A percentile compares a stretch with the other conserved stretches of the same genome.
These are phyloP conservation scores for Bromus sterilis DNA, from an alignment of 176 grass and related monocot genomes.

Conservation along the genomic window DNA sequence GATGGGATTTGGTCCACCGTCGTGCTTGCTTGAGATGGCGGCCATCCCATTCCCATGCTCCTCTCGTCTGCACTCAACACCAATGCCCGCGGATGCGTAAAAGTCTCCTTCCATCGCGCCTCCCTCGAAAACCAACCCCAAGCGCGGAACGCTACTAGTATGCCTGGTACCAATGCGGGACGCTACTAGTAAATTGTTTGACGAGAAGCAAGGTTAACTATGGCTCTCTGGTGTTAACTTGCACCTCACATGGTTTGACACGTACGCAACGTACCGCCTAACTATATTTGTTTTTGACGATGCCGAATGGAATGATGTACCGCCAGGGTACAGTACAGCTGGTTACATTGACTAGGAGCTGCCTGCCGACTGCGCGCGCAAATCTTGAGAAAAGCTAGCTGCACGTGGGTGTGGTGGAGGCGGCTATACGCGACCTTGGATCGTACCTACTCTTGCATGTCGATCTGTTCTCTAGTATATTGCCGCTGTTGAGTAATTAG, in stretches of 20 bases:
- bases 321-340: too few species aligned
- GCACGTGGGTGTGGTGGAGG: slow-evolving; percentile 25
- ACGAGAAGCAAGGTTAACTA: neutral
- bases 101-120: slow-evolving; percentile 29
- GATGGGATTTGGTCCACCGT: slow-evolving; percentile 54
- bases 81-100: slow-evolving; percentile 25
- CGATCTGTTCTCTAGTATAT: neutral
- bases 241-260: neutral
- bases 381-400: slow-evolving; percentile 16
- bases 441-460: neutral
- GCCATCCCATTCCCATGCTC: slow-evolving; percentile 19
- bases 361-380: neutral
- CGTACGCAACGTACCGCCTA: too few species aligned
- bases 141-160: slow-evolving; percentile 8
- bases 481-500: too few species aligned
- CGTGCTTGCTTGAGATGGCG: slow-evolving; percentile 39
- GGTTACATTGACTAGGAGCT: slow-evolving; percentile 18
- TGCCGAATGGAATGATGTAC: neutral
- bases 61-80: slow-evolving; percentile 47
- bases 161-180: too few species aligned
- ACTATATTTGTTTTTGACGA: neutral
- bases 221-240: neutral
- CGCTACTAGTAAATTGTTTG: neutral
- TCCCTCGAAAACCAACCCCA: slow-evolving; percentile 24
- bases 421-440: slow-evolving; percentile 10